These are phyloP conservation scores for Rhizomucor miehei DNA, from an alignment of 371 early-diverging fungal species.

Conservation along the genomic window DNA sequence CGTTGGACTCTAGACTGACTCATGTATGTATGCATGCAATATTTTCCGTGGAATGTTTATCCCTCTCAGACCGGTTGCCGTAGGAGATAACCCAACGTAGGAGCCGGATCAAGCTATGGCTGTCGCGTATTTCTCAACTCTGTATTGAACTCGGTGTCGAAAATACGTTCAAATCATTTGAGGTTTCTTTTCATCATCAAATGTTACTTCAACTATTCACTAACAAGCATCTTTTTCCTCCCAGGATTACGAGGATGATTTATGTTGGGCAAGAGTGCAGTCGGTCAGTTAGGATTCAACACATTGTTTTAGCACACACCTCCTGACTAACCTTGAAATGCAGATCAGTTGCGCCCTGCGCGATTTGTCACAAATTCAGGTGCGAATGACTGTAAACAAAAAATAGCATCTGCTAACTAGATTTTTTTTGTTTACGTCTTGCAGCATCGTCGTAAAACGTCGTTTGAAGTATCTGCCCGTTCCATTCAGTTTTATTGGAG, in stretches of 20 bases:
- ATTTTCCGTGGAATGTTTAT: slow-evolving; percentile 6
- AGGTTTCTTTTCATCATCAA: slow-evolving; percentile 4
- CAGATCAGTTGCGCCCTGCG: slow-evolving; percentile 27
- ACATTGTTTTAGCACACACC: neutral
- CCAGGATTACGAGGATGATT: slow-evolving; percentile 17
- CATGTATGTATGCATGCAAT: slow-evolving; percentile 15
- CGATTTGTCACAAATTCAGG: slow-evolving; percentile 17
- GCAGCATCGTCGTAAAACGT: slow-evolving; percentile 1
- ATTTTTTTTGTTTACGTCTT: neutral
- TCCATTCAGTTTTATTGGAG: slow-evolving; percentile 24
- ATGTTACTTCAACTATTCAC: no score
- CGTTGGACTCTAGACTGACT: slow-evolving; percentile 21
- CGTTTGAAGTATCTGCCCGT: slow-evolving; percentile 13
- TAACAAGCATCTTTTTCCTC: neutral
- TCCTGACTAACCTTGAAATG: slow-evolving; percentile 3
- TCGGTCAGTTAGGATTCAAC: slow-evolving; percentile 9
- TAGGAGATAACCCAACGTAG: slow-evolving; percentile 22
- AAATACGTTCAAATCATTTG: slow-evolving; percentile 11
- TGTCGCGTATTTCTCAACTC: slow-evolving; percentile 9
- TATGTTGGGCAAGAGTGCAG: slow-evolving; percentile 25
- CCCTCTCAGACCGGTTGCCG: neutral
- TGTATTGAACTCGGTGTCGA: slow-evolving; percentile 9
- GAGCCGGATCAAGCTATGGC: slow-evolving; percentile 19
- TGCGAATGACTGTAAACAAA: neutral
- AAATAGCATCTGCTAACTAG: neutral